Percentiles rank a stretch among this genome's conserved stretches.
Evolutionary conservation across 768 basidiomycete genomes (phyloP).

Genomic region (Suillus brevipes): DNA sequence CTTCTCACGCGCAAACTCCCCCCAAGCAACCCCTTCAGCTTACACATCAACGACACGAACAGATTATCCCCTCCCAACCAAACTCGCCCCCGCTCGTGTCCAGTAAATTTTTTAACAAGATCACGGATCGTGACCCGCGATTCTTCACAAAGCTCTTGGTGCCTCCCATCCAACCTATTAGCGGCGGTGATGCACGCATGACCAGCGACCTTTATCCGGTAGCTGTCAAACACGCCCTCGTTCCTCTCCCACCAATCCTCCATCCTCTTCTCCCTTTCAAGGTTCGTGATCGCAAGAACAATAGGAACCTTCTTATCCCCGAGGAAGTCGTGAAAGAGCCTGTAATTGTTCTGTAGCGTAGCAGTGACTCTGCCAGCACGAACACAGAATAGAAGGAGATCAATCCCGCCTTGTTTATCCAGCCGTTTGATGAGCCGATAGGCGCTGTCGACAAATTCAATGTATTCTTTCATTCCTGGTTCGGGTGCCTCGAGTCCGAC

Average conservation of each 20-base stretch:
- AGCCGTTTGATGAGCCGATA: slow-evolving; percentile 37
- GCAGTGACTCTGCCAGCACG: slow-evolving; percentile 34
- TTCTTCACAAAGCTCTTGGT: background rate
- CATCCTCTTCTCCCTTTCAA: slow-evolving; percentile 24
- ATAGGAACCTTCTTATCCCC: slow-evolving; percentile 36
- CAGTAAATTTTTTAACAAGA: background rate
- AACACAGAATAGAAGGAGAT: slow-evolving; percentile 35
- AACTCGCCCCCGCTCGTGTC: background rate
- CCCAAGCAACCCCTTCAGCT: slow-evolving; percentile 19
- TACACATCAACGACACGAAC: slow-evolving; percentile 16
- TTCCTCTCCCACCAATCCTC: slow-evolving; percentile 23
- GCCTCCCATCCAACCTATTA: slow-evolving; percentile 11
- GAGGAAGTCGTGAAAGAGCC: slow-evolving; percentile 40
- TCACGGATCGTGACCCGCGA: background rate
- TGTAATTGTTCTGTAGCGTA: slow-evolving; percentile 32
- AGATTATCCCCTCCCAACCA: slow-evolving; percentile 17
- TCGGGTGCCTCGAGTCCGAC: slow-evolving; percentile 32
- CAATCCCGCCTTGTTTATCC: slow-evolving; percentile 29
- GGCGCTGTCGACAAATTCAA: slow-evolving; percentile 32
- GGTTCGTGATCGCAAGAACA: slow-evolving; percentile 33
- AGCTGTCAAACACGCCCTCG: slow-evolving; percentile 23
- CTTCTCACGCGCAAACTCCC: slow-evolving; percentile 14
- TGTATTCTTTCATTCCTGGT: slow-evolving; percentile 22
- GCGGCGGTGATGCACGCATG: slow-evolving; percentile 36
- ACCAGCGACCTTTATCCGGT: slow-evolving; percentile 27